A percentile compares a stretch with the other conserved stretches of the same genome.
Conservation (phyloP, 108 stramenopile genomes). For the Aureococcus anophagefferens region DNA sequence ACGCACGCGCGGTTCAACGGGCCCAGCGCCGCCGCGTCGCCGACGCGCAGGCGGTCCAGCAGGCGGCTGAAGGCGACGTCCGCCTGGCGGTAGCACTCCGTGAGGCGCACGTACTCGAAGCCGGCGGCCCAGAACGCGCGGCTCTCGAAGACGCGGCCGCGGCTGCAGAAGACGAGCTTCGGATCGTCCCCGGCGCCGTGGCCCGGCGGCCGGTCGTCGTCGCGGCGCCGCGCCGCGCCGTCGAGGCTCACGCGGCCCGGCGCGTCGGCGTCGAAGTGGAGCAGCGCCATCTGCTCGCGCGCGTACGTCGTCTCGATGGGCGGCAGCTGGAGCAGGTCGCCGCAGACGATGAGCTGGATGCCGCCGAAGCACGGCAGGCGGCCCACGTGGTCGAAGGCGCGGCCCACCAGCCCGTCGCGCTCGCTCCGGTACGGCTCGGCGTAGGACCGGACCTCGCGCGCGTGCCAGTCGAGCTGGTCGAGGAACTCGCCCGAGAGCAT, state of each 20-base stretch:
- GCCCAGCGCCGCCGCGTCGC: neutral
- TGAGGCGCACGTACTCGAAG: neutral
- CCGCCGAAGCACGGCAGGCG: constrained; percentile 62
- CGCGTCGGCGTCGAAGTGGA: neutral
- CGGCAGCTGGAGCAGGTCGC: constrained; percentile 80
- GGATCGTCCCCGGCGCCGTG: too few species aligned
- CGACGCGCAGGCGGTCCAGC: neutral
- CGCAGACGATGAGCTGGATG: constrained; percentile 54
- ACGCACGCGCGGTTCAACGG: neutral
- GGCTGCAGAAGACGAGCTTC: neutral
- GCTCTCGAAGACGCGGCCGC: constrained; percentile 41
- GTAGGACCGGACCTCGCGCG: constrained; percentile 9
- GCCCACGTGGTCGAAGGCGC: neutral
- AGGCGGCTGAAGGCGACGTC: neutral
- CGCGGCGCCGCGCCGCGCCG: too few species aligned
- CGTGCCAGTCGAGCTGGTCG: constrained; percentile 27
- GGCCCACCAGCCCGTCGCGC: too few species aligned
- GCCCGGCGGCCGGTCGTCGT: too few species aligned
- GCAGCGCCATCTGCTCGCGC: neutral
- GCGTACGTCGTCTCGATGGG: constrained; percentile 28
- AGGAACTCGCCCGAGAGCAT: constrained; percentile 43
- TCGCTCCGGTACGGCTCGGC: constrained; percentile 13
- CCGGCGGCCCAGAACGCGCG: neutral
- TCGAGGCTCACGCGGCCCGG: neutral
- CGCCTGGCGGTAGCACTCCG: neutral